Evolutionary conservation across 2,329 filamentous ascomycete genomes (phyloP).

Genomic region (Didymella sp.): DNA sequence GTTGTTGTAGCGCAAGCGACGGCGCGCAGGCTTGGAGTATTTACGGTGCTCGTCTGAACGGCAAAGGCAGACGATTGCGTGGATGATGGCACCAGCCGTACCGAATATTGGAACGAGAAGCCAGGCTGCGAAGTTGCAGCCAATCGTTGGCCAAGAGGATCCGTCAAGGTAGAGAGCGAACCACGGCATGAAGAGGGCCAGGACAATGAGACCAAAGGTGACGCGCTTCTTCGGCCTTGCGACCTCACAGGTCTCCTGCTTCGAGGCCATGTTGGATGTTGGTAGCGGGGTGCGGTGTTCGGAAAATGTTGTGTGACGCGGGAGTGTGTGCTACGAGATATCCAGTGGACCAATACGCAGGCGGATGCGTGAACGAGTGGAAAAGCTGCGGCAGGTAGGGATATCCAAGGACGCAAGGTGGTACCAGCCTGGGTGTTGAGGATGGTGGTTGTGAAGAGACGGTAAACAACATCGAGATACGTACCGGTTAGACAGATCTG

Average conservation of each 20-base stretch:
- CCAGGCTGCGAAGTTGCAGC: slow-evolving; percentile 15
- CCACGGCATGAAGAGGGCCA: slow-evolving; percentile 26
- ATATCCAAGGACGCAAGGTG: slow-evolving; percentile 9
- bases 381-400: slow-evolving; percentile 12
- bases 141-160: slow-evolving; percentile 11
- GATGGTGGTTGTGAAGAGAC: slow-evolving; percentile 7
- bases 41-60: slow-evolving; percentile 15
- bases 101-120: slow-evolving; percentile 11
- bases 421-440: slow-evolving; percentile 10
- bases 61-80: slow-evolving; percentile 23
- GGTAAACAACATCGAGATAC: slow-evolving; percentile 22
- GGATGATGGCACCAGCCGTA: slow-evolving; percentile 5
- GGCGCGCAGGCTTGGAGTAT: slow-evolving; percentile 14
- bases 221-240: slow-evolving; percentile 15
- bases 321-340: background rate
- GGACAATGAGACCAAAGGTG: slow-evolving; percentile 20
- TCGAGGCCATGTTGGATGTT: slow-evolving; percentile 6
- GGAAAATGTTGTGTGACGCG: slow-evolving; percentile 1
- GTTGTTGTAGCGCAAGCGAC: slow-evolving; percentile 13
- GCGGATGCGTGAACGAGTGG: slow-evolving; percentile 8
- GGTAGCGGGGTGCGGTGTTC: background rate
- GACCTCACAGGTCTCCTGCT: slow-evolving; percentile 9
- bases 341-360: slow-evolving; percentile 6
- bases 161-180: slow-evolving; percentile 34
- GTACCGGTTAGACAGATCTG: slow-evolving; percentile 29